Conservation (phyloP, 2,329 filamentous ascomycete species). For the Venturia effusa region DNA sequence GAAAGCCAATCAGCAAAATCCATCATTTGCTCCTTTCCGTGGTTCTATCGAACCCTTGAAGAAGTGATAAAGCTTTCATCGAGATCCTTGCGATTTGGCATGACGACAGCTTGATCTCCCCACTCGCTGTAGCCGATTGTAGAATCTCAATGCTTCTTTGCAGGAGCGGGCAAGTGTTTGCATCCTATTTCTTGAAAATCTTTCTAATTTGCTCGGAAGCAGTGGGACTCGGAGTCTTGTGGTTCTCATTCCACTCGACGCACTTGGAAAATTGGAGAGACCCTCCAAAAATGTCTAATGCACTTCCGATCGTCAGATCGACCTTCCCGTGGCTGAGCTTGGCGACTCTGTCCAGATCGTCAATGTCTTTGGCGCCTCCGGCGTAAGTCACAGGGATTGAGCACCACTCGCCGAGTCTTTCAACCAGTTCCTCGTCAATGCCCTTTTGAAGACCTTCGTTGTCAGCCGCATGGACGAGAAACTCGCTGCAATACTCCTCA, state of each 20-base stretch:
- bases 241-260: constrained; percentile 66
- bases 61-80: too few relatives aligned
- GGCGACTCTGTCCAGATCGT: constrained; percentile 76
- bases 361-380: constrained; percentile 71
- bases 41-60: too few relatives aligned
- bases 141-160: too few relatives aligned
- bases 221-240: background rate
- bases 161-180: too few relatives aligned
- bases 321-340: constrained; percentile 67
- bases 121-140: too few relatives aligned
- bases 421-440: constrained; percentile 77
- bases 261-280: constrained; percentile 78
- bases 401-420: constrained; percentile 71
- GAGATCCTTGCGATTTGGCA: too few relatives aligned
- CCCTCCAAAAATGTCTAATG: constrained; percentile 90
- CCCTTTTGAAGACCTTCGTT: constrained; percentile 89
- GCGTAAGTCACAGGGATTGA: constrained; percentile 92
- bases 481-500: constrained; percentile 90
- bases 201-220: background rate
- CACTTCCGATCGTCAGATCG: constrained; percentile 92
- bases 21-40: too few relatives aligned
- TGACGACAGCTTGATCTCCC: too few relatives aligned
- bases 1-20: too few relatives aligned
- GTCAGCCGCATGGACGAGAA: constrained; percentile 93
- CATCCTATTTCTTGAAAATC: too few relatives aligned